Percentiles rank a stretch among this genome's conserved stretches.
Conservation (phyloP, 306 rosid species). For the Dalbergia cochinchinensis region DNA sequence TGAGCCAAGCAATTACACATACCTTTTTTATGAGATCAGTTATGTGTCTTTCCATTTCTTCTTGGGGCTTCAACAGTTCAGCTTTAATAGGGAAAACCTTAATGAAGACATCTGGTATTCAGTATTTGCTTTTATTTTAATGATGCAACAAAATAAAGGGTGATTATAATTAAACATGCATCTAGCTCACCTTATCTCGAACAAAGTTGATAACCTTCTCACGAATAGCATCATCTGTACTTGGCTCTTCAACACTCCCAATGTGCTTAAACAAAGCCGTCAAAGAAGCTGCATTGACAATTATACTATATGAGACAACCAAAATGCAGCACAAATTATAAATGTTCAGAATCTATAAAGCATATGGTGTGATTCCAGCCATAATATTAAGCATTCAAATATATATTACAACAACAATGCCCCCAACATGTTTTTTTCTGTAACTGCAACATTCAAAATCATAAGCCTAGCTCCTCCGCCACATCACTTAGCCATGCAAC, state of each 20-base stretch:
- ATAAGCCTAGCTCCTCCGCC: slow-evolving; percentile 7
- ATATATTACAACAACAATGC: neutral
- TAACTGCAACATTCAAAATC: neutral
- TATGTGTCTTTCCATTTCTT: slow-evolving; percentile 97
- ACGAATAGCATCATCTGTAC: slow-evolving; percentile 76
- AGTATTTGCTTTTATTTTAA: slow-evolving; percentile 30
- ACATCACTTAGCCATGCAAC: slow-evolving; percentile 17
- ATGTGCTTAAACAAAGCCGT: slow-evolving; percentile 93
- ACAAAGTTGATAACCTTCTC: slow-evolving; percentile 91
- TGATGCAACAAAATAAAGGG: slow-evolving; percentile 20
- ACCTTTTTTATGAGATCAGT: slow-evolving; percentile 95
- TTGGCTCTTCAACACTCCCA: slow-evolving; percentile 82
- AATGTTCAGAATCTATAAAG: slow-evolving; percentile 20
- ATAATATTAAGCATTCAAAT: slow-evolving; percentile 2
- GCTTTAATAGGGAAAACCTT: slow-evolving; percentile 91
- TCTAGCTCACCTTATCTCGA: slow-evolving; percentile 78
- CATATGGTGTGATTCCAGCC: neutral
- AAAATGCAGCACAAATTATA: slow-evolving; percentile 24
- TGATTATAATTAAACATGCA: slow-evolving; percentile 17
- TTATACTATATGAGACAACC: slow-evolving; percentile 40
- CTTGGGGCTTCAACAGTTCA: slow-evolving; percentile 91
- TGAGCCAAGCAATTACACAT: slow-evolving; percentile 34
- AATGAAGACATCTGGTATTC: slow-evolving; percentile 42
- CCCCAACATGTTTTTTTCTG: neutral
- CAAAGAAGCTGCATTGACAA: slow-evolving; percentile 84